Conservation (phyloP, 2,329 filamentous ascomycete genomes). For the Phymatotrichopsis omnivora region DNA sequence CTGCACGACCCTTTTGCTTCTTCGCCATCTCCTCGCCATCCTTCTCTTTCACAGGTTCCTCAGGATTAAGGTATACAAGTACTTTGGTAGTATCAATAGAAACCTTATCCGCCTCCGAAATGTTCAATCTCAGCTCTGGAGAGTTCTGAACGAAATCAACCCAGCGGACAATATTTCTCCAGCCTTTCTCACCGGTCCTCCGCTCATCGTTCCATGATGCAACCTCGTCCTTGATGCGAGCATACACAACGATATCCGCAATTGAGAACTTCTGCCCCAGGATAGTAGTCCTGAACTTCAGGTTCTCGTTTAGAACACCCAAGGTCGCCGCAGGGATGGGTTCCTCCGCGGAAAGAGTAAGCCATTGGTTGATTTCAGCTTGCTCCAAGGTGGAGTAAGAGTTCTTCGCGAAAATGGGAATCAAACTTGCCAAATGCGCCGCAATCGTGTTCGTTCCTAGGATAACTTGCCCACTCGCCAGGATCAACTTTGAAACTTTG, state of each 20-base stretch:
- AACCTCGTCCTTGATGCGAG: slow-evolving; percentile 41
- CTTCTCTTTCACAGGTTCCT: slow-evolving; percentile 83
- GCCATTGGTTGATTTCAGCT: slow-evolving; percentile 82
- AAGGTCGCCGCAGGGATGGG: slow-evolving; percentile 54
- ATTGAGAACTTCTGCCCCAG: slow-evolving; percentile 76
- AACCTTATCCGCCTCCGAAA: slow-evolving; percentile 65
- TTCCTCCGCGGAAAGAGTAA: slow-evolving; percentile 57
- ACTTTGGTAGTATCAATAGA: slow-evolving; percentile 68
- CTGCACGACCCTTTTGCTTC: slow-evolving; percentile 76
- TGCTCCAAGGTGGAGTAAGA: slow-evolving; percentile 71
- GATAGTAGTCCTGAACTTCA: slow-evolving; percentile 78
- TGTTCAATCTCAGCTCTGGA: slow-evolving; percentile 54
- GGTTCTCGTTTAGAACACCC: slow-evolving; percentile 71
- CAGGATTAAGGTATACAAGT: slow-evolving; percentile 69
- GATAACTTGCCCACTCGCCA: slow-evolving; percentile 21
- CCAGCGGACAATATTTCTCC: slow-evolving; percentile 82
- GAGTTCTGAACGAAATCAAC: slow-evolving; percentile 94
- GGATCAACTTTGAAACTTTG: slow-evolving; percentile 30
- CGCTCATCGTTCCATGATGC: slow-evolving; percentile 73
- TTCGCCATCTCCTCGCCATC: slow-evolving; percentile 66
- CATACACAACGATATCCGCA: slow-evolving; percentile 33
- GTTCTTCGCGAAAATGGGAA: slow-evolving; percentile 55
- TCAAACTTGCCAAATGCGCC: slow-evolving; percentile 45
- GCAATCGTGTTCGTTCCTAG: slow-evolving; percentile 31
- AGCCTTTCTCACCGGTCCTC: slow-evolving; percentile 78